Conservation (phyloP, 495 filamentous ascomycete species). For the Halenospora varia region DNA sequence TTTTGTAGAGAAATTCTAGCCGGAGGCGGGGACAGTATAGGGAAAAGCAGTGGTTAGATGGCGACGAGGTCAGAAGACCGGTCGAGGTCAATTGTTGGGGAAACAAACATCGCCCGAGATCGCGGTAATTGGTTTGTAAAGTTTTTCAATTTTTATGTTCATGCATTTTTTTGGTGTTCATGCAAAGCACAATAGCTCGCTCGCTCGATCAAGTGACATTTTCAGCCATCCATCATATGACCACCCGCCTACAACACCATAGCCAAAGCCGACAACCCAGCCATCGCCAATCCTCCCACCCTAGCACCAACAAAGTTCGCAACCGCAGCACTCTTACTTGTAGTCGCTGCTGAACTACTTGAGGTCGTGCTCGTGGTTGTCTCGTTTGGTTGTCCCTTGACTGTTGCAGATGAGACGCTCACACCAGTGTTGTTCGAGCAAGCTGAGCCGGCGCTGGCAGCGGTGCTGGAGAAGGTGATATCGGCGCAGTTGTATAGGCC, state of each 20-base stretch:
- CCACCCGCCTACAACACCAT: constrained; percentile 5
- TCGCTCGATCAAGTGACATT: too few relatives aligned
- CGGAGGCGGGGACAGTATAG: too few relatives aligned
- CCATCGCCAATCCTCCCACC: constrained; percentile 5
- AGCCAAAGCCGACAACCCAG: not conserved
- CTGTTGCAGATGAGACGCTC: constrained; percentile 29
- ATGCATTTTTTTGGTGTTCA: too few relatives aligned
- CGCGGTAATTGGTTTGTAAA: too few relatives aligned
- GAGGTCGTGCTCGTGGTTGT: not conserved
- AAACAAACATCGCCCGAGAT: too few relatives aligned
- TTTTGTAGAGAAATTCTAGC: too few relatives aligned
- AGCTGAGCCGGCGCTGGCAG: constrained; percentile 28
- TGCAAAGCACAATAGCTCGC: too few relatives aligned
- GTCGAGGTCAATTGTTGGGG: too few relatives aligned
- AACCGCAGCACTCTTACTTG: not conserved
- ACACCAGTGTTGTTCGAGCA: constrained; percentile 53
- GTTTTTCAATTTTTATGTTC: too few relatives aligned
- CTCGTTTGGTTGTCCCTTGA: constrained; percentile 13
- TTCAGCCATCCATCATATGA: not conserved
- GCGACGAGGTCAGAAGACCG: too few relatives aligned
- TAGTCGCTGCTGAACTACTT: not conserved
- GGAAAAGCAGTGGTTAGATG: too few relatives aligned
- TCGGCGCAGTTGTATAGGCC: constrained; percentile 60
- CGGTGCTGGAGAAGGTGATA: constrained; percentile 47
- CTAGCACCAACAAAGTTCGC: not conserved